These are phyloP conservation scores for Erodium trifolium DNA, from an alignment of 441 rosid genomes.

Conservation along the genomic window DNA sequence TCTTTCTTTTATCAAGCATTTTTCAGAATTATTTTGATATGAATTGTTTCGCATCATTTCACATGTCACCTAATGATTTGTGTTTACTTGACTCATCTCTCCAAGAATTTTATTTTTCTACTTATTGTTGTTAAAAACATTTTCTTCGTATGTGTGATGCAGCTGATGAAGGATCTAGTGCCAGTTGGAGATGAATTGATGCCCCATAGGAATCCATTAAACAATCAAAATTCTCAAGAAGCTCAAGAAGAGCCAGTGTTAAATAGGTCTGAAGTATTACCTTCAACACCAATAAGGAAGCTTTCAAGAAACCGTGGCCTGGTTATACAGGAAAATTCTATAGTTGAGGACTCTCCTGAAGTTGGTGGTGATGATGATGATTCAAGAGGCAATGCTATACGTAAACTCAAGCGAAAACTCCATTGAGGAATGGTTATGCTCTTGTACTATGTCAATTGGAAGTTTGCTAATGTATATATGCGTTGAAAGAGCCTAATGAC, in stretches of 20 bases:
- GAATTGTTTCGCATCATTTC: neutral
- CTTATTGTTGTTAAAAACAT: neutral
- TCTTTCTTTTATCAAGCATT: neutral
- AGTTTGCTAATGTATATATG: neutral
- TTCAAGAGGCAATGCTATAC: constrained; percentile 11
- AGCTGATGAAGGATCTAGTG: constrained; percentile 20
- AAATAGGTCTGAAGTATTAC: constrained; percentile 12
- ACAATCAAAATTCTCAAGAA: neutral
- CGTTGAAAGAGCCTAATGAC: neutral
- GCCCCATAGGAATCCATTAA: constrained; percentile 17
- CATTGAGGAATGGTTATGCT: neutral
- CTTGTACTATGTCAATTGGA: neutral
- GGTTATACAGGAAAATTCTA: constrained; percentile 23
- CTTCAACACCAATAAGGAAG: constrained; percentile 24
- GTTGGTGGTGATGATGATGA: neutral
- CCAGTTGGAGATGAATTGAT: constrained; percentile 23
- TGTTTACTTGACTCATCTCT: too few species aligned
- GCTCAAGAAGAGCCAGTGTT: constrained; percentile 1
- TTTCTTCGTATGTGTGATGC: neutral
- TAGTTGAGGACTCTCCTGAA: constrained; percentile 23
- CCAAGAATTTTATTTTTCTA: too few species aligned
- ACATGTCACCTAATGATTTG: neutral
- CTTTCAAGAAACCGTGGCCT: constrained; percentile 23
- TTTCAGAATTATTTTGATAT: neutral
- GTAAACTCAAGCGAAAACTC: constrained; percentile 22